Base-by-base conservation (phyloP, 441 rosid genomes). In the Eutrema salsugineum region DNA sequence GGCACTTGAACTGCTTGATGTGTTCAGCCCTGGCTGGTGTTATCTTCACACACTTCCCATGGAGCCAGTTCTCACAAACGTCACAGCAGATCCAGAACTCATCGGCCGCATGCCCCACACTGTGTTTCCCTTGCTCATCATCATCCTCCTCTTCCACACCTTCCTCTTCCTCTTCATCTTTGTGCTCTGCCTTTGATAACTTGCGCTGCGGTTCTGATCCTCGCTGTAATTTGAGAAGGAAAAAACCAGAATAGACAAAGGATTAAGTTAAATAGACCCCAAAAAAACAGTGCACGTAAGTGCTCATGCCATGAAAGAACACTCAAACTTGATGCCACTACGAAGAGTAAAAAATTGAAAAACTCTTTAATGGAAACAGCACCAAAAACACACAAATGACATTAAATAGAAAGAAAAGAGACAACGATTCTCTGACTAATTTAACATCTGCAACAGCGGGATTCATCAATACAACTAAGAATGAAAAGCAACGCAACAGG, bases 41-140 rank as follows among this genome's bases (percentile, higher is more conserved):
- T 64, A 87, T 84, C 85, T 85, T 85, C 63, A 87, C 92, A 56
- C 92, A 87, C 79, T 83, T 83, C 10, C 92, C 90, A 76, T 86
- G 88, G 73, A 63, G 87, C 94, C 94, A 88, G 56, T 76, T 85
- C 72, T 88, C 90, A 6, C 94, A 87, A 6, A 81, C 50, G 69
- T 88, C 94, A 35, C 94, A 88, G 58, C 86, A 85, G 32, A 88
- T 88, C 94, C 91, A 89, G 83, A 89, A 89, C 70, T 85, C 90
- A 51, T 85, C 90, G 0, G 81, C 92, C 90, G 65, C 95, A 89
- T 32, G 92, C 89, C 38, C 90, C 89, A 30, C 92, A 89, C 43
- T 83, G 71, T 15, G 97, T 84, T 88, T 91, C 32, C 84, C 87
- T 72, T 82, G 83, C 76, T 87, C 88, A n/a, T 85, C 88, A 0